A percentile compares a stretch with the other conserved stretches of the same genome.
Conservation (phyloP, 2,329 filamentous ascomycete genomes). For the Pyrenochaeta sp. region DNA sequence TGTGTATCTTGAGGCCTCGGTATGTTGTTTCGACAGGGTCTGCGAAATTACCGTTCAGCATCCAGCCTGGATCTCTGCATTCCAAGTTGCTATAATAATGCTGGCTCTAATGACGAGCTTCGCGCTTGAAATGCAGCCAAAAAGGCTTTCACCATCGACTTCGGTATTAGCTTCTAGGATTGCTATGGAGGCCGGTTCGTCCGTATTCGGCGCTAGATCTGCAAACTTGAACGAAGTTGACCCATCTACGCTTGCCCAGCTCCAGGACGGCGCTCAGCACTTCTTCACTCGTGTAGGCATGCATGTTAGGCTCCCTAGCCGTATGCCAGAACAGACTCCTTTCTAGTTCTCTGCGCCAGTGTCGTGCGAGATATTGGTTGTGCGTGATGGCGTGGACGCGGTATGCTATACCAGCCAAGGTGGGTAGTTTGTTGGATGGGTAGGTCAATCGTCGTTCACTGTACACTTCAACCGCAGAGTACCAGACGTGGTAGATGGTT, state of each 20-base stretch:
- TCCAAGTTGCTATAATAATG: background rate
- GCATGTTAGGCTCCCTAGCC: background rate
- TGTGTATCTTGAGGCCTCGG: background rate
- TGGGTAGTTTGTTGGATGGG: conserved; percentile 6
- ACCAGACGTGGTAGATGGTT: conserved; percentile 5
- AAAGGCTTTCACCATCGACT: conserved; percentile 2
- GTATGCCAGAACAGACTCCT: conserved; percentile 6
- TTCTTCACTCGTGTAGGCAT: background rate
- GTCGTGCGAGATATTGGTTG: conserved; percentile 2
- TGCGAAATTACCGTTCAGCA: background rate
- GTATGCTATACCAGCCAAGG: conserved; percentile 8
- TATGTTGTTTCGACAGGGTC: background rate
- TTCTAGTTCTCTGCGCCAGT: conserved; percentile 7
- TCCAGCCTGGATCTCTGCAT: background rate
- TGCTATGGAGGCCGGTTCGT: background rate
- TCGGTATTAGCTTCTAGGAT: background rate
- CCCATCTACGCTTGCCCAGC: conserved; percentile 10
- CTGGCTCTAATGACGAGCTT: conserved; percentile 2
- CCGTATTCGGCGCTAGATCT: background rate
- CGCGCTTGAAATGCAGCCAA: conserved; percentile 1
- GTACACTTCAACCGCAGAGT: background rate
- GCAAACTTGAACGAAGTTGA: background rate
- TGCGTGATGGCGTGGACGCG: conserved; percentile 2
- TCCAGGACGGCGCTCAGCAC: conserved; percentile 11
- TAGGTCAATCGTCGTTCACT: background rate